phyloP scores from a whole-genome alignment of 2,329 filamentous ascomycete species.

The Fusarium succisae region DNA sequence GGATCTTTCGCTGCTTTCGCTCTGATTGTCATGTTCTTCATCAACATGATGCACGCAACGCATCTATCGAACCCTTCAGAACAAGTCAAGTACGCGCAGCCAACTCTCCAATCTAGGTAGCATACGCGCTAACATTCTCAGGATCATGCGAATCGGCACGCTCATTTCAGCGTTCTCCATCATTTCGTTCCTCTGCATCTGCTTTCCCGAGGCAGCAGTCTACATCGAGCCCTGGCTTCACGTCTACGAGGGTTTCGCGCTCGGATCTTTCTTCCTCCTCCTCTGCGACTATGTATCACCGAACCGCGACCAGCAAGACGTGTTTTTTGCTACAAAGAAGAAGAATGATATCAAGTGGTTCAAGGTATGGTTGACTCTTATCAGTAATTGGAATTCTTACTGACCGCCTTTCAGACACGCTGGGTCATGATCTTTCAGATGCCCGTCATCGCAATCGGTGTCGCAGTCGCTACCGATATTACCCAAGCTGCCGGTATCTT shows the following conservation, averaged over 20 bases:
- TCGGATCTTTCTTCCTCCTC: conserved; percentile 35
- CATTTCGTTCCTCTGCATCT: conserved; percentile 30
- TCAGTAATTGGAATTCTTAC: rapidly evolving
- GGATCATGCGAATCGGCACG: conserved; percentile 31
- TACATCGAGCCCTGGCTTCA: conserved; percentile 34
- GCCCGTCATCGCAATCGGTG: conserved; percentile 18
- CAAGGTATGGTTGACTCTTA: neutral
- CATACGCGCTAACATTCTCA: neutral
- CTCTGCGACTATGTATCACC: conserved; percentile 38
- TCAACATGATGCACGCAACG: conserved; percentile 26
- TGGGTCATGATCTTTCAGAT: conserved; percentile 40
- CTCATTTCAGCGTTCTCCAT: conserved; percentile 28
- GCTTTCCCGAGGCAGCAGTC: conserved; percentile 13
- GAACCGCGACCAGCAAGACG: conserved; percentile 22
- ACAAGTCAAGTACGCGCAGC: conserved; percentile 30
- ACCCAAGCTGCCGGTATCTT: conserved; percentile 29
- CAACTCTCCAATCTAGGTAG: too few species aligned
- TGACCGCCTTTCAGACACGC: conserved; percentile 4
- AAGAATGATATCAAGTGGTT: conserved; percentile 35
- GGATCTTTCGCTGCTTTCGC: conserved; percentile 30
- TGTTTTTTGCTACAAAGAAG: conserved; percentile 34
- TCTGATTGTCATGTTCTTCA: conserved; percentile 24
- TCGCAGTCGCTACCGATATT: conserved; percentile 22
- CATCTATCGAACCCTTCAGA: conserved; percentile 33
- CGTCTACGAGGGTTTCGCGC: conserved; percentile 27